Evolutionary conservation across 805 yeast genomes (phyloP), one percentile per base, ranked within the genome.

Genomic region (Tetrapisispora namnaoensis): DNA sequence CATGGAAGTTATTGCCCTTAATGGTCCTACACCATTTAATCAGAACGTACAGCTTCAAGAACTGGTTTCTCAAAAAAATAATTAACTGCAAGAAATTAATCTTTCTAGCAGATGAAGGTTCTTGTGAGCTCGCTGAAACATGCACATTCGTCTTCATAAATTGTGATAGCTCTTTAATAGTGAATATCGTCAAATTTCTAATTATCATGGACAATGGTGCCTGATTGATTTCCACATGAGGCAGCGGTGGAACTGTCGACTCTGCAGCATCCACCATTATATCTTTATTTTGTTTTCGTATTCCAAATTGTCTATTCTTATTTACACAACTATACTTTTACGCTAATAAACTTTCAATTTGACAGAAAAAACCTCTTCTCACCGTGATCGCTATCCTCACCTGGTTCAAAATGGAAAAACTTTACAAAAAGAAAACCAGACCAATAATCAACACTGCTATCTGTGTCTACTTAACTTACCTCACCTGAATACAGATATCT

Each of bases 21-120:
- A 65, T 61, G 13, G 78, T 76, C 3, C 89, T 78, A 18, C 73
- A 67, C 99, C 99, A 93, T 66, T 91, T 90, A 46, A 84, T 78
- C 37, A 93, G 68, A 2, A 95, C 96, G 56, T 87, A 89, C 2
- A 90, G 64, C 63, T 91, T 81, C 51, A 90, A 78, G 60, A 83
- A 88, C 58, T 90, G 93, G 59, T 87, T 89, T 49, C 98, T 76
- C 30, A 90, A 68, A 35, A 73, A 71, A 2, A 91, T 83, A 21
- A 93, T 71, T 49, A 84, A 67, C 34, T 82, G 79, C 37, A 93
- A 67, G 47, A 93, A 77, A 46, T 74, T 73, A 52, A 79, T 77
- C 69, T 91, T 91, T 53, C 86, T 80, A 4, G 70, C 68, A 20
- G 75, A 70, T 53, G 56, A 47, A 13, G 58, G 51, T 24, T 61